Percentiles rank a stretch among this genome's conserved stretches.
phyloP scores from a whole-genome alignment of 129 eudicot species.

The Dittrichia graveolens region DNA sequence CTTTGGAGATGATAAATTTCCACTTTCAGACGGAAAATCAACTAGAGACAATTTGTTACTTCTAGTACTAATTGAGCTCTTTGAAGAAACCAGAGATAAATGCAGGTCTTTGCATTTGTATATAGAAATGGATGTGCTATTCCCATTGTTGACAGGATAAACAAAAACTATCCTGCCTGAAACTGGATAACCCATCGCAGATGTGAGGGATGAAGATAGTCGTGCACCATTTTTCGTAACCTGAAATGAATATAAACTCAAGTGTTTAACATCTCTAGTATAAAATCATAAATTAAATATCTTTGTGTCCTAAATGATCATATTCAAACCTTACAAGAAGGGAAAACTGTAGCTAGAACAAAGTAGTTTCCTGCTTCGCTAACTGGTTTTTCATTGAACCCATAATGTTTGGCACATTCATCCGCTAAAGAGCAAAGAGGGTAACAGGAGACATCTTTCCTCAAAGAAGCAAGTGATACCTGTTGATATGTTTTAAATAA shows the following conservation, averaged over 20 bases:
- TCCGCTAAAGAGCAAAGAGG: constrained; percentile 65
- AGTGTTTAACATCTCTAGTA: background rate
- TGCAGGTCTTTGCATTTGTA: constrained; percentile 59
- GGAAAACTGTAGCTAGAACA: constrained; percentile 77
- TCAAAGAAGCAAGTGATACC: constrained; percentile 74
- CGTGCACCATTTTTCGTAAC: constrained; percentile 69
- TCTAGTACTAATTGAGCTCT: constrained; percentile 32
- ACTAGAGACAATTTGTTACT: constrained; percentile 17
- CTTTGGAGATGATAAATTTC: constrained; percentile 60
- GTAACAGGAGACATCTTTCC: constrained; percentile 31
- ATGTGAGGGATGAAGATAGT: constrained; percentile 67
- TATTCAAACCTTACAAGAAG: constrained; percentile 75
- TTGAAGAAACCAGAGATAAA: constrained; percentile 50
- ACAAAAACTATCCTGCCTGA: constrained; percentile 70
- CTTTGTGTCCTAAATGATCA: background rate
- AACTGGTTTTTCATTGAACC: constrained; percentile 42
- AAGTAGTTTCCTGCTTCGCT: constrained; percentile 65
- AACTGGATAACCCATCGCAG: constrained; percentile 75
- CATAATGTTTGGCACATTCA: constrained; percentile 53
- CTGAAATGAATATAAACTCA: constrained; percentile 37
- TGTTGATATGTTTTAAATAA: constrained; percentile 30
- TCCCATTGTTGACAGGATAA: constrained; percentile 56
- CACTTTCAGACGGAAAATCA: constrained; percentile 40
- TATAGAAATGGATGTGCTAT: constrained; percentile 30
- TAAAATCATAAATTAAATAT: background rate